Conservation (phyloP, 805 yeast genomes). For the Ogataea philodendri region DNA sequence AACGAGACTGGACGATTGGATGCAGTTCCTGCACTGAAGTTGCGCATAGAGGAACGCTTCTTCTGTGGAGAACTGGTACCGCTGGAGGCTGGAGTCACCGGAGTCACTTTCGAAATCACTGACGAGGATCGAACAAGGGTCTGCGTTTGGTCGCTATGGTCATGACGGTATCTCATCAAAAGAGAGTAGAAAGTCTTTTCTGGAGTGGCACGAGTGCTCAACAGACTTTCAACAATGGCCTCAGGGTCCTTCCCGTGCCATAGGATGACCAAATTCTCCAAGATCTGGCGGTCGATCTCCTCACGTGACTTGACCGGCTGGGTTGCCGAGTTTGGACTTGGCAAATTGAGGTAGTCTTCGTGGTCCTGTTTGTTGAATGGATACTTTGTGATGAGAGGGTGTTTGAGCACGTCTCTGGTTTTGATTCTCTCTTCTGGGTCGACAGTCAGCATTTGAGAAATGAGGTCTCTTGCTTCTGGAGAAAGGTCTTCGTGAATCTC, state of each 20-base stretch:
- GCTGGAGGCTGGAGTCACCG: constrained; percentile 27
- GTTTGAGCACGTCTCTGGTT: constrained; percentile 71
- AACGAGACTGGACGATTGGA: constrained; percentile 48
- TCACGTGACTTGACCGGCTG: constrained; percentile 46
- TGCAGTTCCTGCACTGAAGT: constrained; percentile 45
- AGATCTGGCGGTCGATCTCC: constrained; percentile 51
- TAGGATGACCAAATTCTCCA: constrained; percentile 53
- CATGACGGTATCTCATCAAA: constrained; percentile 37
- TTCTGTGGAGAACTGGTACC: constrained; percentile 32
- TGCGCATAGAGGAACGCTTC: constrained; percentile 39
- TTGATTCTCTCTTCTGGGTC: constrained; percentile 79
- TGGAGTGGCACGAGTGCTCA: constrained; percentile 31
- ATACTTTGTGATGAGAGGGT: constrained; percentile 80
- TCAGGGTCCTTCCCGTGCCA: constrained; percentile 54
- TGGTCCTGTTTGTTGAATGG: constrained; percentile 42
- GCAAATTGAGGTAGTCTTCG: constrained; percentile 40
- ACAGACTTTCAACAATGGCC: constrained; percentile 30
- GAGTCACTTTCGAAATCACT: constrained; percentile 30
- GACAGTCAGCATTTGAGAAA: constrained; percentile 75
- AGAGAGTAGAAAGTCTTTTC: constrained; percentile 40
- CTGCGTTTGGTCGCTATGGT: constrained; percentile 26
- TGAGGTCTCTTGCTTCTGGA: constrained; percentile 81
- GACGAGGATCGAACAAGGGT: constrained; percentile 32
- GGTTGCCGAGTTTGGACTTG: constrained; percentile 54
- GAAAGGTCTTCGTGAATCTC: constrained; percentile 80